These are phyloP conservation scores for Lactarius deliciosus DNA, from an alignment of 768 basidiomycete genomes.

Conservation along the genomic window DNA sequence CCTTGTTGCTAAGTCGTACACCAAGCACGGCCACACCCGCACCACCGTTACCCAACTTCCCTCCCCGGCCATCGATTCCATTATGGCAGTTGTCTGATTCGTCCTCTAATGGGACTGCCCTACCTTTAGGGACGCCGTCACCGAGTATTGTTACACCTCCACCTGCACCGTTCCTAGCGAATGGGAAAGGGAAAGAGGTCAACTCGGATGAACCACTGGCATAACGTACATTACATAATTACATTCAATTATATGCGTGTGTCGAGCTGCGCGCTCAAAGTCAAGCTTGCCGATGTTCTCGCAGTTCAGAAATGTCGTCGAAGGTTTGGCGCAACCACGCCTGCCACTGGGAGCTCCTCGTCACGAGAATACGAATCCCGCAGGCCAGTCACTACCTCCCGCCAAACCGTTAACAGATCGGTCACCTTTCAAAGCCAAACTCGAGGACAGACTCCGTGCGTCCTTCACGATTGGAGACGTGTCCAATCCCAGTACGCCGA, in stretches of 20 bases:
- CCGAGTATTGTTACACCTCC: constrained; percentile 25
- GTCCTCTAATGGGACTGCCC: constrained; percentile 7
- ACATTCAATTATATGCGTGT: not conserved
- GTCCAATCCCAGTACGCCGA: constrained; percentile 45
- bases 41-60: constrained; percentile 49
- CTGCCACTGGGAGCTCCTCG: constrained; percentile 38
- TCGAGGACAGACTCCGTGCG: constrained; percentile 79
- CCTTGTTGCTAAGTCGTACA: constrained; percentile 76
- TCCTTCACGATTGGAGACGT: constrained; percentile 58
- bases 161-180: constrained; percentile 32
- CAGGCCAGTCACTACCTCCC: constrained; percentile 26
- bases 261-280: not conserved
- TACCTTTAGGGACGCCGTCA: constrained; percentile 22
- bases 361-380: constrained; percentile 32
- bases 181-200: constrained; percentile 63
- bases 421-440: constrained; percentile 50
- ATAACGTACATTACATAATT: constrained; percentile 4
- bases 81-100: constrained; percentile 80
- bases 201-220: constrained; percentile 10
- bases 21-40: constrained; percentile 49
- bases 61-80: constrained; percentile 75
- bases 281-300: constrained; percentile 58
- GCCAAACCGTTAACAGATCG: constrained; percentile 33
- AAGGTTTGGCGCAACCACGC: constrained; percentile 56
- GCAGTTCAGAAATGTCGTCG: constrained; percentile 71